phyloP scores from a whole-genome alignment of 805 yeast genomes.

The Wickerhamiella shivajii region DNA sequence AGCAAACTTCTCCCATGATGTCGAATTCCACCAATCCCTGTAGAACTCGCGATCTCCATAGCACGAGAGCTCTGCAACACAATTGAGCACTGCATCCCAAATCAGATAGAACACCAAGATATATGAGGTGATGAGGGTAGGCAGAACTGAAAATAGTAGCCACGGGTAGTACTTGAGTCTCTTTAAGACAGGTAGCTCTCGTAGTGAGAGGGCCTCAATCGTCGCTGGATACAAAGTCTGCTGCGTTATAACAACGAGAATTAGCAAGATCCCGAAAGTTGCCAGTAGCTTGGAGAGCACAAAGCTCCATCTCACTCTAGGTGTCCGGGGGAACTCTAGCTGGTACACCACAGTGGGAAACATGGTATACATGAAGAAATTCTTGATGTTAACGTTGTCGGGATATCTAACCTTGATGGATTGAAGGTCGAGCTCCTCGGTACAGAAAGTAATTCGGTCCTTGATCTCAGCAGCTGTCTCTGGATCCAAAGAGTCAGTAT shows the following conservation, averaged over 20 bases:
- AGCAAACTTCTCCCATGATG: conserved; percentile 85
- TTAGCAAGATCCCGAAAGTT: conserved; percentile 68
- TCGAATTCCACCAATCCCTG: conserved; percentile 96
- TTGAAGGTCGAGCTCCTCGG: conserved; percentile 53
- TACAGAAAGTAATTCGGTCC: conserved; percentile 51
- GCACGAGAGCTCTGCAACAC: conserved; percentile 72
- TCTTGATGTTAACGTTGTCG: conserved; percentile 42
- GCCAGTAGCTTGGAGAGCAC: conserved; percentile 59
- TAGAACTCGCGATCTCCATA: conserved; percentile 90
- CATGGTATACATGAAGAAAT: conserved; percentile 70
- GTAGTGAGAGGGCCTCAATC: conserved; percentile 39
- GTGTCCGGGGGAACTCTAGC: conserved; percentile 66
- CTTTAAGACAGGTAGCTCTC: conserved; percentile 34
- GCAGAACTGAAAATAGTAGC: conserved; percentile 56
- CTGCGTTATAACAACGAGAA: conserved; percentile 74
- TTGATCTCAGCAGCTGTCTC: conserved; percentile 24
- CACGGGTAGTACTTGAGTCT: conserved; percentile 31
- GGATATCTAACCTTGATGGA: conserved; percentile 46
- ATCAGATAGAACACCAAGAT: conserved; percentile 71
- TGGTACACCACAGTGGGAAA: conserved; percentile 69
- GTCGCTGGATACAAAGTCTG: conserved; percentile 61
- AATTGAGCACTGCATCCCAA: conserved; percentile 89
- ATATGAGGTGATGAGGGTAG: conserved; percentile 65
- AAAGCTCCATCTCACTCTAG: conserved; percentile 51
- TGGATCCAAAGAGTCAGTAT: too few species aligned